Percentiles rank a stretch among this genome's conserved stretches.
phyloP scores from a whole-genome alignment of 495 filamentous ascomycete species.

The Penicillium coprophilum region DNA sequence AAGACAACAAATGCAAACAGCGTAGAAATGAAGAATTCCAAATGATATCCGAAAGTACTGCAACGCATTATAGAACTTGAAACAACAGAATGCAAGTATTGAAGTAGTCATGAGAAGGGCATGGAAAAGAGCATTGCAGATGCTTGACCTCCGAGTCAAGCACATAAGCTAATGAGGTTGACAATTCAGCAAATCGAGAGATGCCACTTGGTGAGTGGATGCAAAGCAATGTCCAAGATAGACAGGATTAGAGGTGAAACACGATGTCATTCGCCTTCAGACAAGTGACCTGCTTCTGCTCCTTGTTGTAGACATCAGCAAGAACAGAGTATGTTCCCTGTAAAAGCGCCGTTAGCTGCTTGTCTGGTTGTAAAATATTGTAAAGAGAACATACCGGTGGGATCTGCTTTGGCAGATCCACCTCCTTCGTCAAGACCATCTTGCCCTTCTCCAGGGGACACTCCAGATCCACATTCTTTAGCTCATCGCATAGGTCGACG shows the following conservation, averaged over 20 bases:
- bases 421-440: slow-evolving; percentile 69
- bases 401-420: slow-evolving; percentile 83
- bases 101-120: slow-evolving; percentile 23
- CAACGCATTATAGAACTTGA: slow-evolving; percentile 8
- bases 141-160: slow-evolving; percentile 7
- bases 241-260: slow-evolving; percentile 25
- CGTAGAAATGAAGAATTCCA: slow-evolving; percentile 1
- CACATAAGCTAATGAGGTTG: slow-evolving; percentile 3
- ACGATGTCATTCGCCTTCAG: slow-evolving; percentile 58
- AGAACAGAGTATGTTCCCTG: slow-evolving; percentile 88
- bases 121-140: slow-evolving; percentile 16
- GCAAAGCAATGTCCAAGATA: slow-evolving; percentile 12
- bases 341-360: slow-evolving; percentile 14
- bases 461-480: slow-evolving; percentile 80
- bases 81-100: slow-evolving; percentile 10
- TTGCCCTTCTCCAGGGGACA: slow-evolving; percentile 83
- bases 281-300: slow-evolving; percentile 75
- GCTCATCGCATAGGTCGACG: slow-evolving; percentile 83
- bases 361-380: background rate
- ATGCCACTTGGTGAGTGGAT: slow-evolving; percentile 19
- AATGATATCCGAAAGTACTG: slow-evolving; percentile 11
- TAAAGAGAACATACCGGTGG: slow-evolving; percentile 69
- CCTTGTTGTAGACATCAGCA: slow-evolving; percentile 75
- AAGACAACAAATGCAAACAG: slow-evolving; percentile 11
- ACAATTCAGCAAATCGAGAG: slow-evolving; percentile 5